phyloP scores from a whole-genome alignment of 441 rosid genomes.

The Raphanus hybrid region DNA sequence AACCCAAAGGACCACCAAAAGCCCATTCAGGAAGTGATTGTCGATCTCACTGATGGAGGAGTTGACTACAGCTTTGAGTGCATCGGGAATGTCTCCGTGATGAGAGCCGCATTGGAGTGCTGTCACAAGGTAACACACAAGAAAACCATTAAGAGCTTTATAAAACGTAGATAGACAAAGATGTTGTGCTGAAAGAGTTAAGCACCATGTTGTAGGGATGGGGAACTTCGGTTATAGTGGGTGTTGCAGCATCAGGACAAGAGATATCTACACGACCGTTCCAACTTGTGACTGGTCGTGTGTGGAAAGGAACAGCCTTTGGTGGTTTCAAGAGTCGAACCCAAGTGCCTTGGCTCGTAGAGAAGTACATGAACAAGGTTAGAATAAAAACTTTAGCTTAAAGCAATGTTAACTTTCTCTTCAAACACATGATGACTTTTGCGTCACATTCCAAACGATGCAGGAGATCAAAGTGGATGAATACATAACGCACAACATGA shows the following conservation, averaged over 20 bases:
- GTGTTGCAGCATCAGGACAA: slow-evolving; percentile 99
- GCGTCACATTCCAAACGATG: not conserved
- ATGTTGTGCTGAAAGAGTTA: not conserved
- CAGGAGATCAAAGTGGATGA: slow-evolving; percentile 99
- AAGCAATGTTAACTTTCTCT: not conserved
- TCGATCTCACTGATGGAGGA: slow-evolving; percentile 95
- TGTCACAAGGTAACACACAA: slow-evolving; percentile 94
- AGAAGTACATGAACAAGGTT: slow-evolving; percentile 94
- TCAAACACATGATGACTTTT: slow-evolving; percentile 6
- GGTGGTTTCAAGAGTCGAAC: slow-evolving; percentile 99
- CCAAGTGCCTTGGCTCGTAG: slow-evolving; percentile 98
- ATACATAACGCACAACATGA: slow-evolving; percentile 77
- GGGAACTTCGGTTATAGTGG: slow-evolving; percentile 96
- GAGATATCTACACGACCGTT: slow-evolving; percentile 95
- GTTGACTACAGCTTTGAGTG: slow-evolving; percentile 99
- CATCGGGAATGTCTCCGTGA: slow-evolving; percentile 88
- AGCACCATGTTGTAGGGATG: slow-evolving; percentile 64
- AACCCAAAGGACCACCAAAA: slow-evolving; percentile 91
- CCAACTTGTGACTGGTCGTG: slow-evolving; percentile 98
- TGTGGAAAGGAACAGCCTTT: slow-evolving; percentile 99
- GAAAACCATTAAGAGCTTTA: not conserved
- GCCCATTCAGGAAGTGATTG: slow-evolving; percentile 90
- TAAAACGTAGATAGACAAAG: not conserved
- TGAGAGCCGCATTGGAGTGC: slow-evolving; percentile 98
- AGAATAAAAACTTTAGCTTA: not conserved